These are phyloP conservation scores for Diaporthe batatas DNA, from an alignment of 2,329 filamentous ascomycete species.

Conservation along the genomic window DNA sequence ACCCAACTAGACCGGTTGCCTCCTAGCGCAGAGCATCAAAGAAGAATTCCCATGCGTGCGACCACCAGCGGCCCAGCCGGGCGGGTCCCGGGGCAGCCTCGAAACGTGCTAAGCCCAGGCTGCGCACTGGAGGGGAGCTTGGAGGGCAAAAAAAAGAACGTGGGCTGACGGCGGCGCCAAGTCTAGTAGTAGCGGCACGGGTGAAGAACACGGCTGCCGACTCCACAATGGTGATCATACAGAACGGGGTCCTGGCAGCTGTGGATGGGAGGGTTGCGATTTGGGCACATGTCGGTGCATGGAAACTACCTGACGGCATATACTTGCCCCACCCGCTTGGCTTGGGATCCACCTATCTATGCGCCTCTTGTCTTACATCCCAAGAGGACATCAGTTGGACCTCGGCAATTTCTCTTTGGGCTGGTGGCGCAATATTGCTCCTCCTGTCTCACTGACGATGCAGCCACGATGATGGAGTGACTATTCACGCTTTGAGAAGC, in stretches of 20 bases:
- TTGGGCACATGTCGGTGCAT: conserved; percentile 23
- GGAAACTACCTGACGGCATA: not conserved
- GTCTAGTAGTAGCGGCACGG: not conserved
- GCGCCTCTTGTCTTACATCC: not conserved
- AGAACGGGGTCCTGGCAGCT: not conserved
- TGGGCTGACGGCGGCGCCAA: not conserved
- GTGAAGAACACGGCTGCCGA: not conserved
- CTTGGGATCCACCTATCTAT: conserved; percentile 7
- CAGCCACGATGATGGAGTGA: not conserved
- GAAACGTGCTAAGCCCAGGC: conserved; percentile 8
- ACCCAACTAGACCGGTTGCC: not conserved
- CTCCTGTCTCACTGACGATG: not conserved
- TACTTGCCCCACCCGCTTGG: conserved; percentile 21
- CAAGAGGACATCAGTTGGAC: conserved; percentile 3
- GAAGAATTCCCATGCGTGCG: conserved; percentile 11
- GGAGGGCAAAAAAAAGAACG: no score
- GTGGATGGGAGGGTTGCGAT: conserved; percentile 17
- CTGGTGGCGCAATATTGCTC: not conserved
- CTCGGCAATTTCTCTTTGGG: not conserved
- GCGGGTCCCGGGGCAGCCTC: not conserved
- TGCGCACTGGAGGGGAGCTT: not conserved
- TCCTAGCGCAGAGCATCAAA: not conserved
- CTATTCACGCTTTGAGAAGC: not conserved
- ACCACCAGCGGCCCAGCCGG: not conserved
- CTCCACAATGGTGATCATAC: conserved; percentile 26